Conservation (phyloP, 352 stramenopile genomes). For the Phytophthora citricola region DNA sequence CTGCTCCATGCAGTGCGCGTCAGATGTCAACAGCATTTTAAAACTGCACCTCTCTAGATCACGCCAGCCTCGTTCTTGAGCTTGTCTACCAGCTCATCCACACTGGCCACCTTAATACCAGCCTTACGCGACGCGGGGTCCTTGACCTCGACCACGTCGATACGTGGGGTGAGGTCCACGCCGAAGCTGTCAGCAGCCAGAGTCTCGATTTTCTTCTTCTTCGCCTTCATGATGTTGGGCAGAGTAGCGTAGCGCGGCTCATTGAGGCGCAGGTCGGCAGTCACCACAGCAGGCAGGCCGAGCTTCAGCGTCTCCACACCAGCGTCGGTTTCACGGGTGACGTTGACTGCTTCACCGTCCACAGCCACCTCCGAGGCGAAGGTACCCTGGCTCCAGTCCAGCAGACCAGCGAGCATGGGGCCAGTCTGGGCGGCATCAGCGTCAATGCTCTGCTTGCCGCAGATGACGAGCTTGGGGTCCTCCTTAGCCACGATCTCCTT, state of each 20-base stretch:
- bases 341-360: slow-evolving; percentile 59
- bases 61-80: slow-evolving; percentile 96
- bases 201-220: slow-evolving; percentile 93
- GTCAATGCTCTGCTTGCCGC: slow-evolving; percentile 97
- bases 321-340: slow-evolving; percentile 97
- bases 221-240: slow-evolving; percentile 99
- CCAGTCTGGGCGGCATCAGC: slow-evolving; percentile 89
- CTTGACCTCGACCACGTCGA: slow-evolving; percentile 88
- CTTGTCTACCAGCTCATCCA: slow-evolving; percentile 97
- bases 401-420: slow-evolving; percentile 95
- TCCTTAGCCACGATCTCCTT: slow-evolving; percentile 95
- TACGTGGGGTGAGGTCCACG: slow-evolving; percentile 76
- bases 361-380: slow-evolving; percentile 95
- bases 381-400: slow-evolving; percentile 97
- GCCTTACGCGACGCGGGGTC: slow-evolving; percentile 94
- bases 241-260: slow-evolving; percentile 99
- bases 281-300: slow-evolving; percentile 95
- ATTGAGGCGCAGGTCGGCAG: slow-evolving; percentile 98
- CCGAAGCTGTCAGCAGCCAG: slow-evolving; percentile 74
- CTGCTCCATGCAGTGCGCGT: neutral
- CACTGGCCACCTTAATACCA: slow-evolving; percentile 94
- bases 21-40: neutral
- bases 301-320: slow-evolving; percentile 92
- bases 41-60: slow-evolving; percentile 63
- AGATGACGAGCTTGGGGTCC: slow-evolving; percentile 93